These are phyloP conservation scores for Plasmodium vivax DNA, from an alignment of 169 alveolate species.

Conservation along the genomic window DNA sequence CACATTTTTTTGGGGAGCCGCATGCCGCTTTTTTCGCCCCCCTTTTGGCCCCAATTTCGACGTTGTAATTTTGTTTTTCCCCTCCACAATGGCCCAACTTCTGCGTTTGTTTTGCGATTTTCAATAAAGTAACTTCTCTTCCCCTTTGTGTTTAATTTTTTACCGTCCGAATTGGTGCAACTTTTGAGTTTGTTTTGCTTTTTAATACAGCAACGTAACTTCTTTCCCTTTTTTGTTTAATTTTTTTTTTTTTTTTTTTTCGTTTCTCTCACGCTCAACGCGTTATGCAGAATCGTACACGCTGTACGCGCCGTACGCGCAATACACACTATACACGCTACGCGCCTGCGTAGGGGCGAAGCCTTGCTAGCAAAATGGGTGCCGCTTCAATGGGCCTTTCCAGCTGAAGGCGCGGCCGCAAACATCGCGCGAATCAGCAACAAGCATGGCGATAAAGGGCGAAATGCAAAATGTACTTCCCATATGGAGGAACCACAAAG, in stretches of 20 bases:
- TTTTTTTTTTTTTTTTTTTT: not conserved
- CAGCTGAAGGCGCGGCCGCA: not conserved
- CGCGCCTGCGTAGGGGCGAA: not conserved
- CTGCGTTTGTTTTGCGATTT: not conserved
- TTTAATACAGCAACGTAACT: not conserved
- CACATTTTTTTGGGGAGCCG: not conserved
- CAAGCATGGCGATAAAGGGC: not conserved
- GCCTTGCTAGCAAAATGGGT: not conserved
- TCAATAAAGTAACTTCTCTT: not conserved
- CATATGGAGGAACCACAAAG: not conserved
- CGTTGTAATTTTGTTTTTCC: not conserved
- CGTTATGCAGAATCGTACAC: not conserved
- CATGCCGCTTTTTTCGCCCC: not conserved
- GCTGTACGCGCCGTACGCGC: not conserved
- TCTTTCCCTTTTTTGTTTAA: not conserved
- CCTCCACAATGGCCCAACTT: not conserved
- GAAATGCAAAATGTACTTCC: not conserved
- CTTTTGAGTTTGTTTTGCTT: not conserved
- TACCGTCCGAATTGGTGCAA: not conserved
- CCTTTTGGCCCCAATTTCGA: not conserved
- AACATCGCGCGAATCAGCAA: not conserved
- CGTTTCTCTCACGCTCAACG: not conserved
- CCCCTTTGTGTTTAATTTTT: not conserved
- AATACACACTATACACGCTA: not conserved
- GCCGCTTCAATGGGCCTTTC: not conserved